Base-by-base conservation (phyloP, 805 yeast species). In the Metschnikowia peoriensis region DNA sequence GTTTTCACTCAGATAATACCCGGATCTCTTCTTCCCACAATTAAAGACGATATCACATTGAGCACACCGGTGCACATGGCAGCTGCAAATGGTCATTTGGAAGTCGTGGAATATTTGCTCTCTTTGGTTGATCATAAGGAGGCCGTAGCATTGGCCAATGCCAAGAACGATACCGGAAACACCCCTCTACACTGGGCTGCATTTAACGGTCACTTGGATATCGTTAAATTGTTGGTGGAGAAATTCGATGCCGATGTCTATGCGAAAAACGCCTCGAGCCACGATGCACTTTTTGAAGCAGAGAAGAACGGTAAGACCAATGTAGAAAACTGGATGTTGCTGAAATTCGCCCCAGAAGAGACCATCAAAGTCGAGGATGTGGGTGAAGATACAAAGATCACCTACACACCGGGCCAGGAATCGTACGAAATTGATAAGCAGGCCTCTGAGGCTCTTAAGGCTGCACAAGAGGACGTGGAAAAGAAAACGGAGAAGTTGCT, bases 121-220 rank as follows among this genome's bases (percentile, higher is more conserved):
- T 71, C 80, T 0, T 63, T 82, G 29, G 52, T 84, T 5, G 62
- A 78, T 0, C 67, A 73, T 34, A 73, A 67, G 34, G 78, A 82
- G 9, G 81, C 82, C 14, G 61, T 50, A 11, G 50, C 54, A 32
- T 61, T 71, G 51, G 75, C 70, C 12, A 55, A 65, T 28, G 60
- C 59, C 15, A 54, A 74, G 50, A 94, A 94, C 66, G 87, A 82
- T 46, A 82, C 87, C 17, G 99, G 98, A 1, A 94, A 94, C 67
- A 92, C 99, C 0, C 88, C 98, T 0, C 76, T 94, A 57, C 98
- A 94, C 67, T 94, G 99, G 99, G 97, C 98, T 0, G 80, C 96
- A 0, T 80, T 84, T 58, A 91, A 89, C 62, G 98, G 97, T 1
- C 91, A 91, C 61, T 68, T 89, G 52, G 84, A 80, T 2, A 73